Evolutionary conservation across 257 asterid genomes (phyloP), one percentile per base, ranked within the genome.

Genomic region (Jacaranda copaia): DNA sequence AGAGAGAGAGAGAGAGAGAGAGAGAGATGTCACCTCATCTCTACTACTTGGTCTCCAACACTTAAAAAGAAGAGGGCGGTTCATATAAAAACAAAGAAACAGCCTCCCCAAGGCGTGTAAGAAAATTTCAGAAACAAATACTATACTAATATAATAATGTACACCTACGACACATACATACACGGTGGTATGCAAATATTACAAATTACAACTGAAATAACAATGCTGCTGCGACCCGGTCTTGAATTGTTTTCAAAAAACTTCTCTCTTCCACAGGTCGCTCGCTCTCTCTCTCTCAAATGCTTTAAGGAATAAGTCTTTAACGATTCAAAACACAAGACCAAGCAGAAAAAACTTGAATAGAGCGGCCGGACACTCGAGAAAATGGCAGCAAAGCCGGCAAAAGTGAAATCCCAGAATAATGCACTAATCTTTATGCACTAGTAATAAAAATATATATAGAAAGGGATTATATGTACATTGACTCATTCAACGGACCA

Each of bases 51-150:
- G 46, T 52, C 79, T 18, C 59, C 70, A 19, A 35, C 36, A 52
- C 45, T 48, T 65, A 10, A 73, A 66, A 79, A 45, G 78, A 73
- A 57, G 69, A 64, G 70, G 14, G 75, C 42, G 57, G 45, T 19
- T 68, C 51, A 75, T 13, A 56, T 60, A 74, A 75, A 75, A 86
- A 71, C 79, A 78, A 77, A 58, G 60, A 73, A 82, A 58, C 72
- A 55, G 80, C 84, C 85, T 53, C n/a, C 73, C 81, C 70, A 80
- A 86, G 89, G 79, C 90, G 85, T 82, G 92, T 84, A 77, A 25
- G 90, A 82, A 84, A 82, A 77, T 48, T 87, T 84, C 87, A 85
- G 58, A 81, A 53, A 38, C 66, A 58, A 49, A 77, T 70, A 49
- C 2, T 45, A 35, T 18, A 68, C 43, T 59, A 58, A 67, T 43